These are phyloP conservation scores for Synchytrium microbalum DNA, from an alignment of 371 early-diverging fungal species.

Conservation along the genomic window DNA sequence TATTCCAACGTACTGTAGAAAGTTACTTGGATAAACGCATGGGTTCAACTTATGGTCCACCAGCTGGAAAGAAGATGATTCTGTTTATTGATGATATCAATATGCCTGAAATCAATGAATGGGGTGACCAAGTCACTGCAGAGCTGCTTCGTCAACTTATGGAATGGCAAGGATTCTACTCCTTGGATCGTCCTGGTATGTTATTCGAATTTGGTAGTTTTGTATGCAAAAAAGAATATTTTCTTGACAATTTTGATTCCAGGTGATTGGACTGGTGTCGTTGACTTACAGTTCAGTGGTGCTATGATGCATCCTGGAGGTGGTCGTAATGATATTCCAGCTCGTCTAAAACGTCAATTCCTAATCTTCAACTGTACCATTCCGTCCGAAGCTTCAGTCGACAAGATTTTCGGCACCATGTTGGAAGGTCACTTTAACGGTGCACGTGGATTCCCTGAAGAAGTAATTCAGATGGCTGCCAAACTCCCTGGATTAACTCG, in stretches of 20 bases:
- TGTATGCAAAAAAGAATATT: neutral
- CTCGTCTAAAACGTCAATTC: conserved; percentile 51
- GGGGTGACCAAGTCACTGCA: conserved; percentile 59
- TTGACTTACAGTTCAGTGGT: conserved; percentile 48
- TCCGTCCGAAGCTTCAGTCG: conserved; percentile 52
- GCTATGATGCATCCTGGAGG: conserved; percentile 65
- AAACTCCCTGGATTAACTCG: conserved; percentile 41
- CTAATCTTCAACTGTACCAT: conserved; percentile 54
- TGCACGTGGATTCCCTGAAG: conserved; percentile 42
- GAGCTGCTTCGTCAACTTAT: conserved; percentile 55
- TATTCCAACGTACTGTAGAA: conserved; percentile 54
- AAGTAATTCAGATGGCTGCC: conserved; percentile 32
- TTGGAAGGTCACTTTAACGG: conserved; percentile 51
- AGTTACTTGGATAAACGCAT: conserved; percentile 54
- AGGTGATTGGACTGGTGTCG: conserved; percentile 57
- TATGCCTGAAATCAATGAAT: conserved; percentile 63
- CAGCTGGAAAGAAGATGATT: conserved; percentile 57
- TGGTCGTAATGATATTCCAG: conserved; percentile 55
- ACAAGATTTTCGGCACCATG: conserved; percentile 56
- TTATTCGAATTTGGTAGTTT: neutral
- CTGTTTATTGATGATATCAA: conserved; percentile 56
- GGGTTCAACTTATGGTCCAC: conserved; percentile 58
- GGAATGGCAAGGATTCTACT: conserved; percentile 56
- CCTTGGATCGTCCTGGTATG: conserved; percentile 47
- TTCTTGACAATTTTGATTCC: neutral